Conservation (phyloP, 2,329 filamentous ascomycete genomes). For the Beauveria pseudobassiana region DNA sequence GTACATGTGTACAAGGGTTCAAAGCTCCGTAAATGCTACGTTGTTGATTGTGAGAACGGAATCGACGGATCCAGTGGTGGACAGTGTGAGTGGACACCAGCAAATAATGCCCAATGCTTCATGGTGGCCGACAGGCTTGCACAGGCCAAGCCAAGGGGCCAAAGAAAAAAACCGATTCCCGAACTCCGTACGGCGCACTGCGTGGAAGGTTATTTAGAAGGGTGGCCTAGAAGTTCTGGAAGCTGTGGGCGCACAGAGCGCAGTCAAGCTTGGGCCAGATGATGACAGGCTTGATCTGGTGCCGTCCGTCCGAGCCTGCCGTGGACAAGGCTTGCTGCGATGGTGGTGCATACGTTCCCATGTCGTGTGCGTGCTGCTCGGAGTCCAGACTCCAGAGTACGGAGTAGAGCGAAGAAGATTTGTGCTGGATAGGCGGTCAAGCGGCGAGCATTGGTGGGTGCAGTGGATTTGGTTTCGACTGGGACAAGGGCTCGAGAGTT, state of each 20-base stretch:
- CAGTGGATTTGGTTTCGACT: constrained; percentile 2
- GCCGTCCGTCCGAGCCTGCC: constrained; percentile 4
- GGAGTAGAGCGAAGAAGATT: not conserved
- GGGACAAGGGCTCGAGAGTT: constrained; percentile 7
- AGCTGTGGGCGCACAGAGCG: not conserved
- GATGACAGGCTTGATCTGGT: constrained; percentile 6
- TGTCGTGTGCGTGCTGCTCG: not conserved
- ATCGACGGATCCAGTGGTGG: not conserved
- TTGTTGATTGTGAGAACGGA: not conserved
- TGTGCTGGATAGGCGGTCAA: not conserved
- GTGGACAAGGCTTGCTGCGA: not conserved
- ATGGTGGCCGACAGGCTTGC: not conserved
- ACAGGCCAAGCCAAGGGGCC: not conserved
- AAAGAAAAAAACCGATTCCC: not conserved
- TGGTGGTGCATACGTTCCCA: not conserved
- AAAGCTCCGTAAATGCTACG: not conserved
- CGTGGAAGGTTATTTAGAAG: not conserved
- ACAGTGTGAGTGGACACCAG: not conserved
- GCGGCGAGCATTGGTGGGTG: constrained; percentile 4
- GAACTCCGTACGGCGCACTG: not conserved
- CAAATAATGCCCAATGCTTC: not conserved
- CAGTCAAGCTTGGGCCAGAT: constrained; percentile 1
- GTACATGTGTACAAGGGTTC: not conserved
- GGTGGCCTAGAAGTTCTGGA: not conserved
- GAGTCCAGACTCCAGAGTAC: too few species aligned